Evolutionary conservation across 495 filamentous ascomycete species (phyloP).

Genomic region (Aspergillus ostianus): DNA sequence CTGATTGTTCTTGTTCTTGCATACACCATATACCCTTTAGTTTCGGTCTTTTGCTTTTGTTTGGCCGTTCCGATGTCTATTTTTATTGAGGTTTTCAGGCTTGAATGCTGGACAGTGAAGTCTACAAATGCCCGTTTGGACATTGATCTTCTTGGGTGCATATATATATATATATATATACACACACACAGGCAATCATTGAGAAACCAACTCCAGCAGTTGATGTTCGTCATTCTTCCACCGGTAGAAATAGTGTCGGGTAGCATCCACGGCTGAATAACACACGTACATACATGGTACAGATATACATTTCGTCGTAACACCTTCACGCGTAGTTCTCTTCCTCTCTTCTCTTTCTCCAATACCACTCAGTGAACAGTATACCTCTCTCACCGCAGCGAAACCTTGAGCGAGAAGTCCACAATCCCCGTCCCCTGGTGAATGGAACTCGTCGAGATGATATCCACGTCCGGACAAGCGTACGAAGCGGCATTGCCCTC

Average conservation of each 20-base stretch:
- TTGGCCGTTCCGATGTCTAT: constrained; percentile 1
- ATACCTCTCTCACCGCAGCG: constrained; percentile 26
- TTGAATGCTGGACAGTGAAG: background rate
- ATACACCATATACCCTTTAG: constrained; percentile 24
- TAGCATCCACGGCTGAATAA: background rate
- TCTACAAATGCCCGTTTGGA: background rate
- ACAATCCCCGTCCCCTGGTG: constrained; percentile 92
- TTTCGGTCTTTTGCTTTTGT: constrained; percentile 11
- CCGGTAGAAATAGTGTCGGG: background rate
- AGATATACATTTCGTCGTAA: background rate
- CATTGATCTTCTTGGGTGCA: background rate
- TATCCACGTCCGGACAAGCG: constrained; percentile 86
- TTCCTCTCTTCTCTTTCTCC: background rate
- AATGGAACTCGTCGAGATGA: constrained; percentile 92
- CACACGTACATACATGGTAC: constrained; percentile 4
- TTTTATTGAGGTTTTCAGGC: background rate
- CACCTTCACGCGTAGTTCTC: no score
- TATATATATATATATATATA: background rate
- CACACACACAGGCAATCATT: background rate
- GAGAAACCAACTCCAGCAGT: background rate
- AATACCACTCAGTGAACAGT: background rate
- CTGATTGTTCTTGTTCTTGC: constrained; percentile 6
- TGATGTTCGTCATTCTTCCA: background rate
- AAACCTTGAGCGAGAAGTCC: constrained; percentile 94
- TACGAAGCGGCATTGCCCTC: constrained; percentile 78